These are phyloP conservation scores for Gardenia jasminoides DNA, from an alignment of 257 asterid species.

Conservation along the genomic window DNA sequence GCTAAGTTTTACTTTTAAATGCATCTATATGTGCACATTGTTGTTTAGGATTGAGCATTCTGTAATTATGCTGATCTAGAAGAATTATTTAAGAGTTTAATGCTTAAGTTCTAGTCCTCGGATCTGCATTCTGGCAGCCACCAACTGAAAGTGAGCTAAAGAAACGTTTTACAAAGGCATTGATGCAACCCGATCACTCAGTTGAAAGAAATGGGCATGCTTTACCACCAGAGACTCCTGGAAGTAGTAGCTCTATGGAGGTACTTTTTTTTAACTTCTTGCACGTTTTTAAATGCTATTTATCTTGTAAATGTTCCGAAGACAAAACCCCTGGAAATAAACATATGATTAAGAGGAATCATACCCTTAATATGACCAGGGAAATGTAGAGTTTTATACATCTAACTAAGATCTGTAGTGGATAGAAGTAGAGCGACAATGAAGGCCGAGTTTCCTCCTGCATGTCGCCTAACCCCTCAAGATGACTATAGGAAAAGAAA, in stretches of 20 bases:
- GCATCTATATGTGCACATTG: background rate
- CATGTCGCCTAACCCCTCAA: background rate
- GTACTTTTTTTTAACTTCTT: constrained; percentile 30
- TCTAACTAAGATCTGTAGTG: too few relatives aligned
- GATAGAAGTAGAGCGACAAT: background rate
- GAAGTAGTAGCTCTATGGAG: constrained; percentile 74
- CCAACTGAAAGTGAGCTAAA: constrained; percentile 25
- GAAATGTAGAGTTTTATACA: background rate
- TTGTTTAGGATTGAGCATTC: background rate
- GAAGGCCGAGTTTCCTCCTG: background rate
- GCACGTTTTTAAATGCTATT: background rate
- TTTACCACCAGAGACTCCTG: constrained; percentile 50
- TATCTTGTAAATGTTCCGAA: background rate
- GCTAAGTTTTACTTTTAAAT: background rate
- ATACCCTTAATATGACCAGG: background rate
- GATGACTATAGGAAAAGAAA: background rate
- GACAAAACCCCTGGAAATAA: background rate
- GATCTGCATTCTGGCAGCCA: constrained; percentile 38
- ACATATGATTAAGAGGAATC: background rate
- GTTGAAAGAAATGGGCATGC: constrained; percentile 33
- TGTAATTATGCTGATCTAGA: background rate
- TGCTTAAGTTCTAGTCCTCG: constrained; percentile 16
- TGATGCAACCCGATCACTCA: constrained; percentile 34
- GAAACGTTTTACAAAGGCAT: constrained; percentile 35
- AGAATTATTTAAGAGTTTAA: background rate